Percentiles rank a stretch among this genome's conserved stretches.
Evolutionary conservation across 306 rosid genomes (phyloP).

Genomic region (Herpetospermum pedunculosum): DNA sequence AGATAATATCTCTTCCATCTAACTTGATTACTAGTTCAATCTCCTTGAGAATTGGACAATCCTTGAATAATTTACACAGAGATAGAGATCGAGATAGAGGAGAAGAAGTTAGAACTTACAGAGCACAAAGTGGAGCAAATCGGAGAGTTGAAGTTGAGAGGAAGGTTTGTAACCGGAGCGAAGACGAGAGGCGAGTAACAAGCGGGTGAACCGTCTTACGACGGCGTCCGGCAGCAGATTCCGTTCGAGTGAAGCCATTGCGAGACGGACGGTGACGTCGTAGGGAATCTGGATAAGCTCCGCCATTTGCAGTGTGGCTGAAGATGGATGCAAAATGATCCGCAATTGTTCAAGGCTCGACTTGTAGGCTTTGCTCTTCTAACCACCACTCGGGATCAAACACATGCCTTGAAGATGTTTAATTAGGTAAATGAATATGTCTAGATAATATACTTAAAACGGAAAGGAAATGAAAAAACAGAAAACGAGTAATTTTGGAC

Average conservation of each 20-base stretch:
- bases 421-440: too few relatives aligned
- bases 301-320: not conserved
- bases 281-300: conserved; percentile 30
- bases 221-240: conserved; percentile 62
- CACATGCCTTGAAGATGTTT: too few relatives aligned
- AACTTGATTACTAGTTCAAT: not conserved
- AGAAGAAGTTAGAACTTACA: conserved; percentile 28
- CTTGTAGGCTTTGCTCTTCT: too few relatives aligned
- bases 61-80: not conserved
- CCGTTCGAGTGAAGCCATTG: conserved; percentile 41
- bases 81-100: not conserved
- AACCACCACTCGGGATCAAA: too few relatives aligned
- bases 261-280: conserved; percentile 34
- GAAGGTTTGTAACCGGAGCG: conserved; percentile 63
- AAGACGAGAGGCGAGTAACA: conserved; percentile 58
- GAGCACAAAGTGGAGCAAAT: conserved; percentile 44
- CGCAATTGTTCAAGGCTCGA: too few relatives aligned
- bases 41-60: not conserved
- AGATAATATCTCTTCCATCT: not conserved
- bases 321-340: not conserved
- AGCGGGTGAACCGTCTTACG: conserved; percentile 44
- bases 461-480: too few relatives aligned
- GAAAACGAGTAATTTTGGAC: too few relatives aligned
- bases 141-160: conserved; percentile 49
- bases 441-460: too few relatives aligned